A percentile compares a stretch with the other conserved stretches of the same genome.
phyloP scores from a whole-genome alignment of 805 yeast species.

The Zygotorulaspora florentina region DNA sequence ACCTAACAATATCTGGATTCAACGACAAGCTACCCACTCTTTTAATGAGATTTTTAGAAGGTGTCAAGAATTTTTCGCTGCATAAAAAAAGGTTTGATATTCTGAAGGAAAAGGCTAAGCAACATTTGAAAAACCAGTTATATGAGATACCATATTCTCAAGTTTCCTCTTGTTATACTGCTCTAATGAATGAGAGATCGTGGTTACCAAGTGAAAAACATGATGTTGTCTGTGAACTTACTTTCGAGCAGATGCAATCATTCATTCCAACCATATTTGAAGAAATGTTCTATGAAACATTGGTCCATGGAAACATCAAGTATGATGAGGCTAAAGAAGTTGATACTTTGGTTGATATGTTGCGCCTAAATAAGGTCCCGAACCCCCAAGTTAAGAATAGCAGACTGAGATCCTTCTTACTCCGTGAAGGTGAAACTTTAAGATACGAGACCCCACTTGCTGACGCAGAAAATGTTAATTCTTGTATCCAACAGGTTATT shows the following conservation, averaged over 20 bases:
- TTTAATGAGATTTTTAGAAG: constrained; percentile 54
- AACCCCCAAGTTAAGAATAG: constrained; percentile 25
- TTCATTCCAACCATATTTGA: constrained; percentile 52
- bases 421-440: constrained; percentile 39
- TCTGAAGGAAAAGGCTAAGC: constrained; percentile 57
- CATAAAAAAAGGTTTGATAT: constrained; percentile 59
- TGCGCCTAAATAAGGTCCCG: constrained; percentile 42
- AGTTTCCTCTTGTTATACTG: constrained; percentile 57
- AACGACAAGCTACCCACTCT: constrained; percentile 72
- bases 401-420: constrained; percentile 39
- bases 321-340: constrained; percentile 51
- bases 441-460: constrained; percentile 49
- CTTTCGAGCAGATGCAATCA: constrained; percentile 46
- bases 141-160: constrained; percentile 76
- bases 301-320: constrained; percentile 70
- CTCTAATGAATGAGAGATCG: constrained; percentile 65
- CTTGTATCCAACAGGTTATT: constrained; percentile 73
- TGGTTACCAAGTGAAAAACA: constrained; percentile 64
- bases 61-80: constrained; percentile 48
- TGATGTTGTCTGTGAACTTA: constrained; percentile 42
- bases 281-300: constrained; percentile 64
- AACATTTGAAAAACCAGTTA: constrained; percentile 64
- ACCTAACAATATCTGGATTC: constrained; percentile 68
- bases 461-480: constrained; percentile 72
- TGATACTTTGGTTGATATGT: constrained; percentile 42